Base-by-base conservation (phyloP, 192 early-diverging fungal species). In the Backusella tuberculispora region DNA sequence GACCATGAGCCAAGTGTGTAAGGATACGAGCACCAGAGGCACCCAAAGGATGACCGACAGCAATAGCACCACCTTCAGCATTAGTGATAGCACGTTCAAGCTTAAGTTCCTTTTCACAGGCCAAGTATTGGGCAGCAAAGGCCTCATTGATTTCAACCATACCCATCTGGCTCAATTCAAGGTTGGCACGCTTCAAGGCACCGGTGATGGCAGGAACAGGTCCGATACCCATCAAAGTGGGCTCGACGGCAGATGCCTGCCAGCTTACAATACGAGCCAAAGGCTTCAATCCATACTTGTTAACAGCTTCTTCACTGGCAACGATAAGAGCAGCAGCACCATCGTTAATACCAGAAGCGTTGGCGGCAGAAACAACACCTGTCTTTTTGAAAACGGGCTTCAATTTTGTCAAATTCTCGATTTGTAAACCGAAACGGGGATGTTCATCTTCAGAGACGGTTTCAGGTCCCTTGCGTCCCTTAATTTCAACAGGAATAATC, bases 91-190 rank as follows among this genome's bases (percentile, higher is more conserved):
- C 82, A 21, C 87, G 88, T 72, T 96, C 91, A 34, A 97, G 80
- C 10, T 93, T 93, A 24, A 99, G 86, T 71, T 94, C 96, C 87
- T 93, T 94, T 74, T 92, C 92, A 24, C 95, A 94, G 17, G 96
- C 90, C 63, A 98, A 81, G 78, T 92, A 93, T 81, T 98, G 96
- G 17, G 92, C 91, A 50, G 95, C 95, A 84, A 99, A 99, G n/a
- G 98, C 98, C 86, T 99, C 98, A 83, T 99, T 99, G 81, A 99
- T 93, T 83, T 99, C 98, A 68, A 97, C 83, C 15, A 97, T 78
- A 68, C 91, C 92, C 89, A 99, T 97, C 77, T 98, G 92, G 63
- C 88, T 88, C 60, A 98, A 78, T 14, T 81, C 72, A 66, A 97
- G 81, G 17, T 90, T 90, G 50, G 96, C 93, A 77, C 89, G 88